These are phyloP conservation scores for Boletus rubescentipes DNA, from an alignment of 768 basidiomycete genomes.

Conservation along the genomic window DNA sequence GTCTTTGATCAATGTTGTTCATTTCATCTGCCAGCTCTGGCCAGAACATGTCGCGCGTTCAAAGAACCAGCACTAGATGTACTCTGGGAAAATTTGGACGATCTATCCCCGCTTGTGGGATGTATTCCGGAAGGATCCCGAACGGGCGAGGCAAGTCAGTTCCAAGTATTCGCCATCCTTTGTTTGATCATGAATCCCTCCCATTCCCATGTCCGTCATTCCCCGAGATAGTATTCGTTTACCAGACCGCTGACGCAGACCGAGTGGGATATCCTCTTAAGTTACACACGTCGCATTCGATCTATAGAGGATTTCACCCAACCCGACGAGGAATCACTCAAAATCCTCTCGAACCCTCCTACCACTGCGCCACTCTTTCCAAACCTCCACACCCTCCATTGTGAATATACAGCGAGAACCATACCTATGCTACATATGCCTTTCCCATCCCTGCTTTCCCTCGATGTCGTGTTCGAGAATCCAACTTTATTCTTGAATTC, in stretches of 20 bases:
- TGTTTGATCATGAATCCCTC: no score
- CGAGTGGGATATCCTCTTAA: background rate
- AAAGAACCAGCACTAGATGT: background rate
- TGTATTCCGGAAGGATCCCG: background rate
- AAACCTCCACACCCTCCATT: background rate
- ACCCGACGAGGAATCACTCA: background rate
- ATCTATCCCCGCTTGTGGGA: background rate
- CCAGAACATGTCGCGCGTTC: background rate
- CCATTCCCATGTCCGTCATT: no score
- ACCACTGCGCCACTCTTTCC: background rate
- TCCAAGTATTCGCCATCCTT: no score
- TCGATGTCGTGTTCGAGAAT: background rate
- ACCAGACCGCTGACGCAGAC: background rate
- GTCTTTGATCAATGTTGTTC: background rate
- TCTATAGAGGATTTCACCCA: background rate
- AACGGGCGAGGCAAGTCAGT: no score
- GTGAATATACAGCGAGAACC: background rate
- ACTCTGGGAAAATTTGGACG: background rate
- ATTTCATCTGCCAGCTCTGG: background rate
- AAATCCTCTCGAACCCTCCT: background rate
- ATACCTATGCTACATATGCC: background rate
- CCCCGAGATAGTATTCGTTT: background rate
- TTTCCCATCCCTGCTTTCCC: background rate
- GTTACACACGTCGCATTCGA: background rate
- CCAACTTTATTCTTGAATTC: background rate